phyloP scores from a whole-genome alignment of 441 rosid genomes.

The Hura crepitans region DNA sequence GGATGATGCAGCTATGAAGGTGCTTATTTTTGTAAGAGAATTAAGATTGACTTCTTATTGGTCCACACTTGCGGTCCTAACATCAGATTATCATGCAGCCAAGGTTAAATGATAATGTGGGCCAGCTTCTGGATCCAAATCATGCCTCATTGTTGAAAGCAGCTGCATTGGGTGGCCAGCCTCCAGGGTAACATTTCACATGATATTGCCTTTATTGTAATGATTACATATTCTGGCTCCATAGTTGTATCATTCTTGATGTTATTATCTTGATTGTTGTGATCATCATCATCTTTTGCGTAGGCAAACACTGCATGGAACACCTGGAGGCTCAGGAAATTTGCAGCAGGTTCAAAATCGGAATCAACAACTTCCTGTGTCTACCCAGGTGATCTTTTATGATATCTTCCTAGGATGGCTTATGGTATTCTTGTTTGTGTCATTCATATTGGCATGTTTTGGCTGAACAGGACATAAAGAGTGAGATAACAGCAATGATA shows the following conservation, averaged over 20 bases:
- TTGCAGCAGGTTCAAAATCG: constrained; percentile 64
- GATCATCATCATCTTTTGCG: not conserved
- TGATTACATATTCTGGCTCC: not conserved
- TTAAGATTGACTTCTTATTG: not conserved
- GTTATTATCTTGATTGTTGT: constrained; percentile 15
- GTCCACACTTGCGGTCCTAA: constrained; percentile 4
- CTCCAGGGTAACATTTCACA: constrained; percentile 58
- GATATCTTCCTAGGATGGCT: constrained; percentile 1
- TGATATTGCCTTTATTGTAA: not conserved
- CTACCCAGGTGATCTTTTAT: constrained; percentile 44
- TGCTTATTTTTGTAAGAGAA: constrained; percentile 24
- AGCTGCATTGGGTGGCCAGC: constrained; percentile 61
- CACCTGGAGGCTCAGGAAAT: constrained; percentile 51
- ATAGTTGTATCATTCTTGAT: not conserved
- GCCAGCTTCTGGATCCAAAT: constrained; percentile 73
- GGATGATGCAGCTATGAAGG: constrained; percentile 79
- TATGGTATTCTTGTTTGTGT: not conserved
- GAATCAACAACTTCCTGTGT: constrained; percentile 63
- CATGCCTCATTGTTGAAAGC: constrained; percentile 70
- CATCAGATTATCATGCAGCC: constrained; percentile 32
- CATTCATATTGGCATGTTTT: not conserved
- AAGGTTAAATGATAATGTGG: constrained; percentile 56
- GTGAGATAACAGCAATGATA: constrained; percentile 66
- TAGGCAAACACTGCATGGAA: constrained; percentile 73
- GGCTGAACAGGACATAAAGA: constrained; percentile 69